Conservation (phyloP, 768 basidiomycete genomes). For the Boletellus ananiceps region DNA sequence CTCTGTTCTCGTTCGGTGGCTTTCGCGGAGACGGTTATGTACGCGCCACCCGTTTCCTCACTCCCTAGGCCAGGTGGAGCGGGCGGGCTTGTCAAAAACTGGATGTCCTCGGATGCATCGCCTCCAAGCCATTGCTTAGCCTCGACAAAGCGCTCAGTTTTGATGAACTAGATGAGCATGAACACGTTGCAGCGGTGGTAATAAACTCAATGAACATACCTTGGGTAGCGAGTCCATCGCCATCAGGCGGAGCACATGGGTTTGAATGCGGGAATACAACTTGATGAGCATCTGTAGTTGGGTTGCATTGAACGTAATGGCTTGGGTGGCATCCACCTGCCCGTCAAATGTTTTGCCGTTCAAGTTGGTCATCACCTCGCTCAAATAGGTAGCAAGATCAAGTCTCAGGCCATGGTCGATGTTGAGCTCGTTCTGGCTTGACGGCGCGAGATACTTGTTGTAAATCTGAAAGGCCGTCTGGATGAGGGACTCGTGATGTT, state of each 20-base stretch:
- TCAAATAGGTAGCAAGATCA: constrained; percentile 89
- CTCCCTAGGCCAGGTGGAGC: constrained; percentile 65
- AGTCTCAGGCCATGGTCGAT: constrained; percentile 96
- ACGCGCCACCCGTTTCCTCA: constrained; percentile 79
- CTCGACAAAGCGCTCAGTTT: constrained; percentile 76
- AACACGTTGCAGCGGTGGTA: constrained; percentile 5
- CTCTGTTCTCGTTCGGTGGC: constrained; percentile 61
- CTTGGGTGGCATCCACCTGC: constrained; percentile 77
- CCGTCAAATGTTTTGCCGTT: constrained; percentile 77
- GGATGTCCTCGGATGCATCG: constrained; percentile 62
- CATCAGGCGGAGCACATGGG: constrained; percentile 95
- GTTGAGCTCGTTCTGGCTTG: constrained; percentile 93
- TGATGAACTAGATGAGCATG: constrained; percentile 63
- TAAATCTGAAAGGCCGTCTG: constrained; percentile 92
- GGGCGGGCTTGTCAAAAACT: constrained; percentile 50
- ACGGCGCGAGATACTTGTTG: constrained; percentile 92
- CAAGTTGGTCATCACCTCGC: constrained; percentile 76
- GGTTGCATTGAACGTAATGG: constrained; percentile 84
- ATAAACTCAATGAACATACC: constrained; percentile 38
- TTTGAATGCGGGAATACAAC: constrained; percentile 94
- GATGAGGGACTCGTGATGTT: constrained; percentile 92
- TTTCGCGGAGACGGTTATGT: constrained; percentile 80
- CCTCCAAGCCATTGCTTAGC: constrained; percentile 78
- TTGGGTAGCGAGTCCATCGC: constrained; percentile 99
- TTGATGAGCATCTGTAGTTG: constrained; percentile 92